Evolutionary conservation across 176 grass and related monocot species (phyloP).

Genomic region (Dactylis glomerata): DNA sequence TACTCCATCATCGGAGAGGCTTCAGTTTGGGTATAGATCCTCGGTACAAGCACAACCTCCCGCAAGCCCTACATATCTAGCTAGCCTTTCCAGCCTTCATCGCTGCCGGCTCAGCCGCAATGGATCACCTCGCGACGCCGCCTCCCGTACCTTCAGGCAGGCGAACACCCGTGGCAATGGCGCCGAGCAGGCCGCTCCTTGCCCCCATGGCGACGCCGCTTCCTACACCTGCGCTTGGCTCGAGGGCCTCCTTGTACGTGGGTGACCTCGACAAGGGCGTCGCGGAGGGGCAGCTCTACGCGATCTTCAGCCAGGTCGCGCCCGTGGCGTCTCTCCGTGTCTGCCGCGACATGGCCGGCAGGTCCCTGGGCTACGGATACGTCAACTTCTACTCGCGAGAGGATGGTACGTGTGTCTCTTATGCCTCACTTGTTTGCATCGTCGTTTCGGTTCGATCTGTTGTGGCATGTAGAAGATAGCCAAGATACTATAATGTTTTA

Average conservation of each 20-base stretch:
- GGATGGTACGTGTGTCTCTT: slow-evolving; percentile 27
- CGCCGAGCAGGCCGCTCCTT: background rate
- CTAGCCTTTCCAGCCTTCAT: no score
- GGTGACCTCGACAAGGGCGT: background rate
- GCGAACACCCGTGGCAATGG: background rate
- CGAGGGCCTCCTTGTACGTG: background rate
- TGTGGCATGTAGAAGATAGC: background rate
- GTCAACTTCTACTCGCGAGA: slow-evolving; percentile 28
- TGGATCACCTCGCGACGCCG: background rate
- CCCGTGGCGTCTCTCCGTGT: background rate
- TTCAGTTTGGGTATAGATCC: no score
- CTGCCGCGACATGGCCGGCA: background rate
- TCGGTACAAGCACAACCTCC: no score
- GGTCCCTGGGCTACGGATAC: background rate
- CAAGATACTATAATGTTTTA: background rate
- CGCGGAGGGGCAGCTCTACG: background rate
- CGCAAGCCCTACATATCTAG: no score
- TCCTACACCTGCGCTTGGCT: background rate
- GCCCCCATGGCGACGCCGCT: background rate
- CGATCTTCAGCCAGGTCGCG: background rate
- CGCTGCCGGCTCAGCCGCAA: no score
- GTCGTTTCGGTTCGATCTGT: background rate
- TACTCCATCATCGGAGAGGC: no score
- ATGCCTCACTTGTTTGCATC: no score
- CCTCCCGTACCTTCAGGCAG: background rate